Base-by-base conservation (phyloP, 1,284 basidiomycete genomes). In the Leccinum brunneo-olivaceum region DNA sequence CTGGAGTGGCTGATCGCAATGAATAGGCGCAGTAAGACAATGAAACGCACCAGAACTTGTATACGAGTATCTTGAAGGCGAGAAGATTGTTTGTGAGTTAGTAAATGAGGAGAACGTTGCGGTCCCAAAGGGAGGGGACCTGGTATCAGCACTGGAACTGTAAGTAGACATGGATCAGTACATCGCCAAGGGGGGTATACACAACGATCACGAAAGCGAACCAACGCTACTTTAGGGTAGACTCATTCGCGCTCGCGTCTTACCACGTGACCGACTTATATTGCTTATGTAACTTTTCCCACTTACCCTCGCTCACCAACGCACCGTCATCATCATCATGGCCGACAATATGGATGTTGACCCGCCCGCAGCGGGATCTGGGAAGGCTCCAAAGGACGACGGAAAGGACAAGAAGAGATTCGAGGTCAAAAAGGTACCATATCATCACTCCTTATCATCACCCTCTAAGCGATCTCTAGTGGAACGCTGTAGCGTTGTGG, bases 401-500 rank as follows among this genome's bases (percentile, higher is more conserved):
- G 68, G 59, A 40, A 79, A 80, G 55, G 74, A 74, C 32, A 87
- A 91, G 69, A 79, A 84, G 58, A 69, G 86, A 51, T 96, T 96
- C 57, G 92, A 96, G 67, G 92, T 96, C 51, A 96, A 95, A 76
- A 95, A 95, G 85, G 92, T 93, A 50, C 44, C 18, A 19, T 45
- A 41, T 48, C 37, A 50, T 49, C 38, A 16, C 39, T 45, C 27
- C 12, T 44, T 29, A 32, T 45, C 36, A n/a, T 43, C 28, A n/a
- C 30, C 15, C 24, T 32, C 38, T 52, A 32, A 51, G 23, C 48
- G 44, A 47, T 23, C 29, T 39, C 32, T 54, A 96, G 93, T 97
- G 92, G 92, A 95, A 95, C 58, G 93, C 93, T 23, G 93, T 96
- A 44, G 77, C 93, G 2, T 73, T 97, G 1, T 97, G 93, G 93